Evolutionary conservation across 768 basidiomycete species (phyloP).

Genomic region (Suillus brevipes): DNA sequence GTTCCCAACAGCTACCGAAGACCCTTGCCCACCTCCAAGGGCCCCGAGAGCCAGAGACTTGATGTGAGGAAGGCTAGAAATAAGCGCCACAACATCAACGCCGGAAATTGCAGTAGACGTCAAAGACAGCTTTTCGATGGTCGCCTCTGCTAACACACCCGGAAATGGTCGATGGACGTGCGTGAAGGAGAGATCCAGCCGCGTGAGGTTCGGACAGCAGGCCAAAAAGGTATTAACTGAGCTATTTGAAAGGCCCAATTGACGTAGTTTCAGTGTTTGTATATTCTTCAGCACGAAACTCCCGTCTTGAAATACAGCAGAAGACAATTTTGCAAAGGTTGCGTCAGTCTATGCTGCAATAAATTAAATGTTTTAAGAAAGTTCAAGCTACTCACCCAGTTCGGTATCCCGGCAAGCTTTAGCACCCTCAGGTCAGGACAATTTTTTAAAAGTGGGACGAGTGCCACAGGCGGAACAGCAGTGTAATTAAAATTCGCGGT

Average conservation of each 20-base stretch:
- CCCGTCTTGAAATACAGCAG: slow-evolving; percentile 19
- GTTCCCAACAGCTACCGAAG: slow-evolving; percentile 44
- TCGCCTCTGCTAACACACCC: neutral
- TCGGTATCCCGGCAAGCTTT: slow-evolving; percentile 62
- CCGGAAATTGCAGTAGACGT: slow-evolving; percentile 52
- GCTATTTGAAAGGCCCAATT: slow-evolving; percentile 50
- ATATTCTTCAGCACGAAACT: slow-evolving; percentile 40
- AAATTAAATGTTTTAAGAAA: neutral
- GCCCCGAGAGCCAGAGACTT: slow-evolving; percentile 58
- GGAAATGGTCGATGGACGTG: slow-evolving; percentile 45
- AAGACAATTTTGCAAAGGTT: slow-evolving; percentile 47
- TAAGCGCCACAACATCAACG: slow-evolving; percentile 40
- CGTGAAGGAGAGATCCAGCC: slow-evolving; percentile 70
- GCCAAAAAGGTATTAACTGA: slow-evolving; percentile 44
- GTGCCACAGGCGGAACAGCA: slow-evolving; percentile 46
- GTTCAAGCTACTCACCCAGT: slow-evolving; percentile 47
- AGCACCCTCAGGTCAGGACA: slow-evolving; percentile 50
- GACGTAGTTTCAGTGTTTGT: slow-evolving; percentile 58
- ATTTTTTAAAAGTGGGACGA: slow-evolving; percentile 41
- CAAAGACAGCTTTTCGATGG: slow-evolving; percentile 57
- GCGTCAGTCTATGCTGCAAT: slow-evolving; percentile 50
- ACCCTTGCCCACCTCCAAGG: slow-evolving; percentile 49
- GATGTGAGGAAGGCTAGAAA: slow-evolving; percentile 42
- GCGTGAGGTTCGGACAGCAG: slow-evolving; percentile 49
- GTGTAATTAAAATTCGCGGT: slow-evolving; percentile 64